Conservation (phyloP, 1,284 basidiomycete genomes). For the Inonotus hispidus region DNA sequence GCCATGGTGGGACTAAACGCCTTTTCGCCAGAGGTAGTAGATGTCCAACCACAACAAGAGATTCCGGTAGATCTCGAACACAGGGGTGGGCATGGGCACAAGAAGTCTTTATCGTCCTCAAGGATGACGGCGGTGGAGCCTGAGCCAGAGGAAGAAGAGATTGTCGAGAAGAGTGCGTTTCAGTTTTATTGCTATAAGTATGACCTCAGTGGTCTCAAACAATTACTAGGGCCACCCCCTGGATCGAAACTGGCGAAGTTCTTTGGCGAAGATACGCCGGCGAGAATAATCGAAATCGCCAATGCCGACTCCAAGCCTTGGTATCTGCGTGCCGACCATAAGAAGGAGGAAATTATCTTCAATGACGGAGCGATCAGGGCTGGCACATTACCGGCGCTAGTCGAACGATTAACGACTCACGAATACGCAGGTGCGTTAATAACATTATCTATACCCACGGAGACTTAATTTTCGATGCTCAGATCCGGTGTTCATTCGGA, state of each 20-base stretch:
- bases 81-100: not conserved
- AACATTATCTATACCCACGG: not conserved
- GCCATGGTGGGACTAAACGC: conserved; percentile 21
- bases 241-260: conserved; percentile 17
- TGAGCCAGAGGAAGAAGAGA: conserved; percentile 16
- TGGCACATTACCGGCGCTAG: conserved; percentile 80
- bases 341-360: conserved; percentile 76
- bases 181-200: not conserved
- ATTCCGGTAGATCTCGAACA: not conserved
- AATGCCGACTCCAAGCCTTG: conserved; percentile 57
- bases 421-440: conserved; percentile 67
- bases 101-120: conserved; percentile 8
- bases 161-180: conserved; percentile 12
- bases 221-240: conserved; percentile 3
- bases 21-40: conserved; percentile 1
- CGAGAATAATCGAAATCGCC: conserved; percentile 16
- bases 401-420: conserved; percentile 89
- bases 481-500: conserved; percentile 84
- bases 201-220: not conserved
- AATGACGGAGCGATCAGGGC: conserved; percentile 84
- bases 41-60: not conserved
- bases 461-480: conserved; percentile 2
- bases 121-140: not conserved
- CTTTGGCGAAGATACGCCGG: conserved; percentile 17
- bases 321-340: conserved; percentile 82